Percentiles rank a stretch among this genome's conserved stretches.
Evolutionary conservation across 78 protist species (phyloP).

Genomic region (Chrysochromulina tobinii): DNA sequence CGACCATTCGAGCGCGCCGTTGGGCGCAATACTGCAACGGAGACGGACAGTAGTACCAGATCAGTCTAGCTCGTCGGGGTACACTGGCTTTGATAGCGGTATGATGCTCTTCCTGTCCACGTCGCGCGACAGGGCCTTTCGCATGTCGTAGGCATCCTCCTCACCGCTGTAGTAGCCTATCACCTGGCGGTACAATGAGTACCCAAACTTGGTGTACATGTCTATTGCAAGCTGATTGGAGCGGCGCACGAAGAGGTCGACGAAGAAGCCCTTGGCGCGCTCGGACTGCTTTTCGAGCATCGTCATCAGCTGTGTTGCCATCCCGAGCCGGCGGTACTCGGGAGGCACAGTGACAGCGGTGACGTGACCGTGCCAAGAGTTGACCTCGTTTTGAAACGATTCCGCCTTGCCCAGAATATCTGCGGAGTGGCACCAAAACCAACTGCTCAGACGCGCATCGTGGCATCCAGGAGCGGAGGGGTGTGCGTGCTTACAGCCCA

Average conservation of each 20-base stretch:
- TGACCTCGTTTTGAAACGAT: constrained; percentile 83
- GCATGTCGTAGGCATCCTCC: constrained; percentile 83
- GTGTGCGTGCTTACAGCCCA: neutral
- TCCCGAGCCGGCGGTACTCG: constrained; percentile 52
- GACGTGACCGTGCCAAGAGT: constrained; percentile 97
- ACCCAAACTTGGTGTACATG: constrained; percentile 89
- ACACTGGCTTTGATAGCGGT: constrained; percentile 47
- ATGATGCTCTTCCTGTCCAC: constrained; percentile 75
- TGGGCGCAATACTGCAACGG: too few relatives aligned
- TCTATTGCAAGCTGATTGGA: constrained; percentile 87
- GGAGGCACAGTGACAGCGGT: constrained; percentile 96
- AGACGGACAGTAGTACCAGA: too few relatives aligned
- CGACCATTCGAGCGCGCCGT: too few relatives aligned
- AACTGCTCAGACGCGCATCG: too few relatives aligned
- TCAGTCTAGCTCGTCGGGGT: neutral
- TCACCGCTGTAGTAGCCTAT: constrained; percentile 88
- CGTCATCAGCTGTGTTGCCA: constrained; percentile 85
- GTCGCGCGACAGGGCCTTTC: constrained; percentile 81
- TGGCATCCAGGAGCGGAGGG: neutral
- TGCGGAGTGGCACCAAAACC: neutral
- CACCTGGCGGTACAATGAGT: constrained; percentile 81
- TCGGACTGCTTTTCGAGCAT: constrained; percentile 85
- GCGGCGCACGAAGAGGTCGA: constrained; percentile 93
- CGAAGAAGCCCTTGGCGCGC: constrained; percentile 86
- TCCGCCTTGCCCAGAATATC: neutral